Evolutionary conservation across 2,329 filamentous ascomycete genomes (phyloP).

Genomic region (Colletotrichum tabaci): DNA sequence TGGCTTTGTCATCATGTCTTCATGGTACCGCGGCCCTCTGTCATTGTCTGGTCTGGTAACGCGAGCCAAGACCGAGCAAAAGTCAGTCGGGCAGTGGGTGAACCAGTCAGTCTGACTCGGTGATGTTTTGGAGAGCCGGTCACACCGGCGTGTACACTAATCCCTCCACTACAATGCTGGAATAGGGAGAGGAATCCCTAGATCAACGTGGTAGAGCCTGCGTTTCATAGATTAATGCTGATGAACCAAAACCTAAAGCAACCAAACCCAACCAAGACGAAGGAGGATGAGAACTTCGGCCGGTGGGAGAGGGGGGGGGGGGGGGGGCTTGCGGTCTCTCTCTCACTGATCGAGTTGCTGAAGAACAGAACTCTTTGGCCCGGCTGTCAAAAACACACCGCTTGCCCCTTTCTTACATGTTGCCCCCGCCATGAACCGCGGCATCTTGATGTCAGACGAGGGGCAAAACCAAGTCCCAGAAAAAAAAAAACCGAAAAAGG

Average conservation of each 20-base stretch:
- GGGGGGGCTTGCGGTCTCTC: neutral
- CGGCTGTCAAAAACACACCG: neutral
- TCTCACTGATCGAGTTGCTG: neutral
- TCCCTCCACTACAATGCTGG: no score
- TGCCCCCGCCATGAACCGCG: constrained; percentile 34
- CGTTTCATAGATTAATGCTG: constrained; percentile 2
- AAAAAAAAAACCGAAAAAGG: neutral
- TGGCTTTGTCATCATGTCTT: no score
- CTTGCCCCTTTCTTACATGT: constrained; percentile 2
- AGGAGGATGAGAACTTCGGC: no score
- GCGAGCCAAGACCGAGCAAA: neutral
- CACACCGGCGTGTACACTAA: neutral
- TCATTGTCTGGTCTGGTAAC: neutral
- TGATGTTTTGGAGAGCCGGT: constrained; percentile 4
- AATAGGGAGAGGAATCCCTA: neutral
- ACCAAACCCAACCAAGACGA: neutral
- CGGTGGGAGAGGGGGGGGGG: no score
- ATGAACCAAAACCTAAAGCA: neutral
- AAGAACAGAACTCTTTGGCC: no score
- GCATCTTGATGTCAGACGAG: constrained; percentile 36
- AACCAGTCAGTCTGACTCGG: constrained; percentile 29
- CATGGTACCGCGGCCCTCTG: no score
- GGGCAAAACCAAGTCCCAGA: constrained; percentile 19
- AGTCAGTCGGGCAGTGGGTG: constrained; percentile 8
- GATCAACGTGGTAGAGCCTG: constrained; percentile 10